Conservation (phyloP, 805 yeast genomes). For the Kazachstania kunashirensis region DNA sequence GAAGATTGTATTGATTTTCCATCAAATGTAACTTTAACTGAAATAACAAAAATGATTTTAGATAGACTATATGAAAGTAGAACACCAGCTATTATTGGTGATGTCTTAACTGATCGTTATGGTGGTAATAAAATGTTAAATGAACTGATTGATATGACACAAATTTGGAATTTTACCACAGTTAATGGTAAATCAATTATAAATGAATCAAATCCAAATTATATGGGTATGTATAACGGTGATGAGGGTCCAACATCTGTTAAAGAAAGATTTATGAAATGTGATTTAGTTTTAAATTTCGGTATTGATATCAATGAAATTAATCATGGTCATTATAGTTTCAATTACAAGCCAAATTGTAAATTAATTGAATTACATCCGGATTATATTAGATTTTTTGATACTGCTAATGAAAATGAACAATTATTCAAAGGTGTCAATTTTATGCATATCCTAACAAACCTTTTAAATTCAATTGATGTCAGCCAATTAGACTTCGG, state of each 20-base stretch:
- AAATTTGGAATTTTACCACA: conserved; percentile 50
- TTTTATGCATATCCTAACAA: conserved; percentile 42
- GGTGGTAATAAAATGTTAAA: conserved; percentile 38
- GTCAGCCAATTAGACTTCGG: conserved; percentile 14
- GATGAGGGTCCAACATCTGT: conserved; percentile 41
- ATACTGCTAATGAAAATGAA: conserved; percentile 12
- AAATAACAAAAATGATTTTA: conserved; percentile 39
- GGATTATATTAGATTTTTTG: conserved; percentile 41
- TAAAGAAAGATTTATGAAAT: conserved; percentile 37
- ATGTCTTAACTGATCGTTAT: conserved; percentile 58
- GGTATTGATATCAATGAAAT: conserved; percentile 64
- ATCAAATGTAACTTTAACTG: conserved; percentile 9
- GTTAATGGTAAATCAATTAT: conserved; percentile 63
- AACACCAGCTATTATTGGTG: conserved; percentile 62
- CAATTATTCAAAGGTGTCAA: conserved; percentile 33
- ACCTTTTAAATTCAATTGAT: conserved; percentile 34
- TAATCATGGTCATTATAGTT: conserved; percentile 57
- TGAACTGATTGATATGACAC: conserved; percentile 35
- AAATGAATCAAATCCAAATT: conserved; percentile 58
- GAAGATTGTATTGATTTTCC: conserved; percentile 7
- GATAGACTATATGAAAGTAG: conserved; percentile 40
- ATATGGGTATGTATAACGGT: conserved; percentile 69
- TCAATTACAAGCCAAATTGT: conserved; percentile 35
- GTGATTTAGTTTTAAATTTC: conserved; percentile 61
- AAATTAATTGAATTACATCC: conserved; percentile 43